Evolutionary conservation across 1,284 basidiomycete genomes (phyloP).

Genomic region (Rhodotorula sp.): DNA sequence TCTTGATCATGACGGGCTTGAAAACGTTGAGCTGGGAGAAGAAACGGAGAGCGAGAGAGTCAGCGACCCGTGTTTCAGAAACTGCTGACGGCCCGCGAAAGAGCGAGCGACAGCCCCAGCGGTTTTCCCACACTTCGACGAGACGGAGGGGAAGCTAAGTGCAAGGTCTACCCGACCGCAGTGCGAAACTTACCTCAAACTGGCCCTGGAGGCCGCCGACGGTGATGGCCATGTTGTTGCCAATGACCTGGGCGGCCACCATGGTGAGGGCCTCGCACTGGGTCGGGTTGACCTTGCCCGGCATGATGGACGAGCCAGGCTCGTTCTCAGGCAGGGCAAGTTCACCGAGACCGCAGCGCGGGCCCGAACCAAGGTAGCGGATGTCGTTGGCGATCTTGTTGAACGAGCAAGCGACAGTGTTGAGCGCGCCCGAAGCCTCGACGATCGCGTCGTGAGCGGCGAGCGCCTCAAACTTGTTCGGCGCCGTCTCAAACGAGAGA

Average conservation of each 20-base stretch:
- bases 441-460: conserved; percentile 96
- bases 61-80: no score
- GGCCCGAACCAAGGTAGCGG: conserved; percentile 94
- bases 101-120: no score
- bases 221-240: conserved; percentile 92
- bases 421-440: conserved; percentile 93
- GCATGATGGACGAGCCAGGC: conserved; percentile 99
- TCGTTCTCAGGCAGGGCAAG: conserved; percentile 95
- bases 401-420: conserved; percentile 87
- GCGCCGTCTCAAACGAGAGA: conserved; percentile 88
- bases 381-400: conserved; percentile 99
- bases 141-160: no score
- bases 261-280: conserved; percentile 99
- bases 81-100: no score
- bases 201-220: conserved; percentile 93
- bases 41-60: neutral
- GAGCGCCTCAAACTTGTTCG: conserved; percentile 99
- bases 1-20: conserved; percentile 98
- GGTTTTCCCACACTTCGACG: no score
- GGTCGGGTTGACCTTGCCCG: conserved; percentile 99
- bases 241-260: conserved; percentile 98
- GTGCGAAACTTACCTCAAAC: conserved; percentile 71
- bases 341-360: conserved; percentile 95
- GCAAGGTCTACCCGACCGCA: neutral
- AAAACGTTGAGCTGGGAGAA: conserved; percentile 83